Conservation (phyloP, 1,139 yeast species). For the Candida sp. region DNA sequence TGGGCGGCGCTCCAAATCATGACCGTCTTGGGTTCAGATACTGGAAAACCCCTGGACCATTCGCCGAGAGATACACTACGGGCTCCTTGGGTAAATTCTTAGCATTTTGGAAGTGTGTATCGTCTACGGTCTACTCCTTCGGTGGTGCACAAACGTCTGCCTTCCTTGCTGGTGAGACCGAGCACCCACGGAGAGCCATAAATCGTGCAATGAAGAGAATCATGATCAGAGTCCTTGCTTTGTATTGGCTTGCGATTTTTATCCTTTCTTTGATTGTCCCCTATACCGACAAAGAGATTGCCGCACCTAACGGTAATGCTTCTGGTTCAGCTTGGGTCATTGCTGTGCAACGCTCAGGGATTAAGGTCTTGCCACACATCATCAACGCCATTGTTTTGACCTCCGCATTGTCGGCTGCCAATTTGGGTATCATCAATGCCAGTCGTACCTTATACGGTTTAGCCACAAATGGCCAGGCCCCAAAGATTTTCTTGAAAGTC, state of each 20-base stretch:
- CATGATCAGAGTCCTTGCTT: conserved; percentile 45
- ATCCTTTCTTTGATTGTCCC: conserved; percentile 52
- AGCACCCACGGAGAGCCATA: conserved; percentile 51
- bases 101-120: conserved; percentile 31
- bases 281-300: conserved; percentile 41
- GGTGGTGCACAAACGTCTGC: conserved; percentile 44
- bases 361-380: conserved; percentile 51
- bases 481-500: conserved; percentile 43
- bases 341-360: conserved; percentile 54
- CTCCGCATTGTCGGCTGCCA: conserved; percentile 59
- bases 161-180: conserved; percentile 51
- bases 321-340: conserved; percentile 59
- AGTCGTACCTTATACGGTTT: conserved; percentile 50
- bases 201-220: conserved; percentile 52
- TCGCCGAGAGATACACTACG: conserved; percentile 18
- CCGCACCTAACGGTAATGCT: conserved; percentile 48
- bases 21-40: conserved; percentile 28
- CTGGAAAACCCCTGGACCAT: conserved; percentile 34
- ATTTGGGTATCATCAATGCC: conserved; percentile 42
- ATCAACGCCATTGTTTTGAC: conserved; percentile 54
- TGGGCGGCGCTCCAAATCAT: conserved; percentile 31
- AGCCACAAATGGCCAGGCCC: conserved; percentile 47
- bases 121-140: conserved; percentile 29
- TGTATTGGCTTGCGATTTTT: conserved; percentile 48
- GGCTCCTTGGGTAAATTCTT: conserved; percentile 28